Percentiles rank a stretch among this genome's conserved stretches.
Evolutionary conservation across 768 basidiomycete genomes (phyloP).

Genomic region (Boletus rufocinnamomeus): DNA sequence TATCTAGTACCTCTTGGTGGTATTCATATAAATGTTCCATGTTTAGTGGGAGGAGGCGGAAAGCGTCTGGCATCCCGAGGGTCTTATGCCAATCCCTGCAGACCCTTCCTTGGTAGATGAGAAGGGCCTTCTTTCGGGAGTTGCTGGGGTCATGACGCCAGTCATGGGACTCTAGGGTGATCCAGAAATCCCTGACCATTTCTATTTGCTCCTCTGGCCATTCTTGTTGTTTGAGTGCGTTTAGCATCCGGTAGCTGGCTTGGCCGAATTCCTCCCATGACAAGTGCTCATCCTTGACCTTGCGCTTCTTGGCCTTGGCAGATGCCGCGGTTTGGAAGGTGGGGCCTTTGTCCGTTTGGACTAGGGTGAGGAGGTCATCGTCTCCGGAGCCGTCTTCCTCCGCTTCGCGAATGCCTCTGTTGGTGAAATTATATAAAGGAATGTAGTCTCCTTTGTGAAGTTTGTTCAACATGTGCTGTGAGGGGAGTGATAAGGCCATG

Average conservation of each 20-base stretch:
- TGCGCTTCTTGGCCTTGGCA: not conserved
- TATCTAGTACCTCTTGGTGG: not conserved
- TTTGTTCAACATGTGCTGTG: not conserved
- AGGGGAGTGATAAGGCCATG: accelerated
- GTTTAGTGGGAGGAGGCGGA: accelerated
- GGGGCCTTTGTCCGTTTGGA: no score
- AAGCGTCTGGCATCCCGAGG: accelerated
- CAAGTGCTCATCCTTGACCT: not conserved
- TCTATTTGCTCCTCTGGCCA: accelerated
- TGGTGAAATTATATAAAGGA: not conserved
- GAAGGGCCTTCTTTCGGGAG: accelerated
- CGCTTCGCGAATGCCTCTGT: not conserved
- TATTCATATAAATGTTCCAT: accelerated
- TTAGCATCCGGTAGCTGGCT: not conserved
- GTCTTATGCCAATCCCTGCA: not conserved
- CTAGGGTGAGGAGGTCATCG: not conserved
- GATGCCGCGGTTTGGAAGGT: not conserved
- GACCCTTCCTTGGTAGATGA: not conserved
- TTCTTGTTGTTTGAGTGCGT: not conserved
- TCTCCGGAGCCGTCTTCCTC: not conserved
- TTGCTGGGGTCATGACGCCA: not conserved
- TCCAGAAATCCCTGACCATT: not conserved
- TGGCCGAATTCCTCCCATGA: not conserved
- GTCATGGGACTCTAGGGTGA: not conserved
- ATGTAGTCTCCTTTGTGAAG: not conserved